Evolutionary conservation across 352 stramenopile genomes (phyloP).

Genomic region (Phytopythium delawarense): DNA sequence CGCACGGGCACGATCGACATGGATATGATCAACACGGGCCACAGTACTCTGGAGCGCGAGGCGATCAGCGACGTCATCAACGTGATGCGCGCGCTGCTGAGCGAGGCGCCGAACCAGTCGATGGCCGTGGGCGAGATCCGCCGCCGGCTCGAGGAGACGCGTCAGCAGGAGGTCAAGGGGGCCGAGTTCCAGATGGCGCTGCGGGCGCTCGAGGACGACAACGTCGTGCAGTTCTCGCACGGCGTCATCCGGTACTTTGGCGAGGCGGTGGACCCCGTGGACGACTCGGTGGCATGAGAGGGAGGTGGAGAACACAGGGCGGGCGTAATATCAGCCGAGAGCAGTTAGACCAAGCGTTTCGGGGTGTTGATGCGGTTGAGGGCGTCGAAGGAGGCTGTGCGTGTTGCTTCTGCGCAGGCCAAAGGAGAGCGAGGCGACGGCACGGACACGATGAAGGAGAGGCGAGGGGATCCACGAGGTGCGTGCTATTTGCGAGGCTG

Average conservation of each 20-base stretch:
- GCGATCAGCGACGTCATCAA: conserved; percentile 54
- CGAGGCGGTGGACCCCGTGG: conserved; percentile 18
- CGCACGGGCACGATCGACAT: conserved; percentile 99
- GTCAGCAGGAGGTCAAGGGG: conserved; percentile 68
- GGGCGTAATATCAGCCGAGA: conserved; percentile 3
- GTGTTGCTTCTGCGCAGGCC: neutral
- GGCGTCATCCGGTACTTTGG: conserved; percentile 77
- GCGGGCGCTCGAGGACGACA: conserved; percentile 89
- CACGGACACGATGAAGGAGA: neutral
- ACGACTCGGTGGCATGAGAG: neutral
- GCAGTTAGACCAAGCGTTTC: neutral
- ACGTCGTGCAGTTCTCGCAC: conserved; percentile 91
- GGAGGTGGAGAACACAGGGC: neutral
- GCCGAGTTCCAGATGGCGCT: conserved; percentile 89
- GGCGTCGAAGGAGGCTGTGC: neutral
- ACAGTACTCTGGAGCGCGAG: conserved; percentile 88
- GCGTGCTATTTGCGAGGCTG: neutral
- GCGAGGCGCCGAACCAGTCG: conserved; percentile 50
- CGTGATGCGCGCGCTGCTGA: conserved; percentile 51
- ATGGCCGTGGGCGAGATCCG: conserved; percentile 87
- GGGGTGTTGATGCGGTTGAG: neutral
- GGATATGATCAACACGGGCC: conserved; percentile 98
- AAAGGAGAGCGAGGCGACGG: neutral
- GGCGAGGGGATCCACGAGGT: neutral
- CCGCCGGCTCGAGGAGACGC: conserved; percentile 83